Conservation (phyloP, 805 yeast species). For the Saitoella complicata region DNA sequence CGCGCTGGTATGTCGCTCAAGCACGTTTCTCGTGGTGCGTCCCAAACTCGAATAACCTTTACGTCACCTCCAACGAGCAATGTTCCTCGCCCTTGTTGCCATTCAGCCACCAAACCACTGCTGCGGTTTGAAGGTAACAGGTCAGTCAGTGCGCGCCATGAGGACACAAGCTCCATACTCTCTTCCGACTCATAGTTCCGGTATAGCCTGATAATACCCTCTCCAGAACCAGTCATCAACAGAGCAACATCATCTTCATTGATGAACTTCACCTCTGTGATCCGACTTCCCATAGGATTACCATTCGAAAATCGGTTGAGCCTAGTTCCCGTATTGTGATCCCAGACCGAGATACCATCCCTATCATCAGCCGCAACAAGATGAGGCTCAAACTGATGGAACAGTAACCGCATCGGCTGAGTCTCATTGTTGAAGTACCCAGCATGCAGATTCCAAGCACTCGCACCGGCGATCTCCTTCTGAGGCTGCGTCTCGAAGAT, state of each 20-base stretch:
- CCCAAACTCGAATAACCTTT: slow-evolving; percentile 84
- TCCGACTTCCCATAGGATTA: slow-evolving; percentile 73
- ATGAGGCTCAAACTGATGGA: slow-evolving; percentile 82
- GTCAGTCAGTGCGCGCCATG: slow-evolving; percentile 91
- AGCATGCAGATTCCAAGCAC: slow-evolving; percentile 63
- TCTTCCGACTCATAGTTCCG: slow-evolving; percentile 49
- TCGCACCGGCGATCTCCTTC: slow-evolving; percentile 63
- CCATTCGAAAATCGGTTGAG: slow-evolving; percentile 63
- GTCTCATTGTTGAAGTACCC: slow-evolving; percentile 52
- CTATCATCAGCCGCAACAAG: slow-evolving; percentile 67
- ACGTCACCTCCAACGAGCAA: slow-evolving; percentile 88
- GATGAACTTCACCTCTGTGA: slow-evolving; percentile 69
- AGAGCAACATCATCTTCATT: slow-evolving; percentile 89
- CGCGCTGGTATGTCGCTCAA: slow-evolving; percentile 80
- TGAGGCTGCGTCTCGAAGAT: slow-evolving; percentile 83
- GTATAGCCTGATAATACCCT: slow-evolving; percentile 82
- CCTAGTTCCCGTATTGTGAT: slow-evolving; percentile 52
- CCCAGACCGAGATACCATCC: slow-evolving; percentile 73
- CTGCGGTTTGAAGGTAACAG: slow-evolving; percentile 64
- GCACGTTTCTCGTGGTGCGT: slow-evolving; percentile 84
- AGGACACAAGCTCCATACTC: slow-evolving; percentile 48
- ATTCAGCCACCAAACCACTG: slow-evolving; percentile 72
- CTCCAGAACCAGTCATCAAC: slow-evolving; percentile 75
- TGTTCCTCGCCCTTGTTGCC: slow-evolving; percentile 95
- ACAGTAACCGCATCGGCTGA: slow-evolving; percentile 62